A percentile compares a stretch with the other conserved stretches of the same genome.
phyloP scores from a whole-genome alignment of 1,284 basidiomycete species.

The Laetiporus sulphureus region DNA sequence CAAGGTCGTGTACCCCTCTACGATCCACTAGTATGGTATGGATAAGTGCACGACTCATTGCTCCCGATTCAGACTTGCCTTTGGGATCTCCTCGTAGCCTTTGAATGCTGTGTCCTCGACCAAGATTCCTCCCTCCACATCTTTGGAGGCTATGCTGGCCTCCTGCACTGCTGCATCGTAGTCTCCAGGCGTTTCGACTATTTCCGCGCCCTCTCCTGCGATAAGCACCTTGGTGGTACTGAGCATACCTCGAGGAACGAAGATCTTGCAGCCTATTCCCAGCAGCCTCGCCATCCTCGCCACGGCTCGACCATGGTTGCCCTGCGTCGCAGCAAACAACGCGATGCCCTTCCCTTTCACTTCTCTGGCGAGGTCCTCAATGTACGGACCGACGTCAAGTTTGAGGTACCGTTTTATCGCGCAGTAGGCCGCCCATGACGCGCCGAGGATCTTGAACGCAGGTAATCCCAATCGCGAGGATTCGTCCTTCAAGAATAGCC shows the following conservation, averaged over 20 bases:
- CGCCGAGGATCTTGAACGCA: conserved; percentile 9
- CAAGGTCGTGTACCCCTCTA: conserved; percentile 9
- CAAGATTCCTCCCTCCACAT: not conserved
- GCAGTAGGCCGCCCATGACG: conserved; percentile 6
- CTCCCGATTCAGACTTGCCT: conserved; percentile 14
- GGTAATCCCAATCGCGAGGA: conserved; percentile 5
- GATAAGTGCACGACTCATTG: not conserved
- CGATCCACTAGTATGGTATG: conserved; percentile 7
- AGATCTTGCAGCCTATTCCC: conserved; percentile 1
- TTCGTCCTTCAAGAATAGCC: conserved; percentile 7
- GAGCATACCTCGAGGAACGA: conserved; percentile 2
- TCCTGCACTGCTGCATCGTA: conserved; percentile 5
- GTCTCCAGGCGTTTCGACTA: conserved; percentile 4
- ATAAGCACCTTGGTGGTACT: not conserved
- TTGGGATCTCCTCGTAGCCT: conserved; percentile 3
- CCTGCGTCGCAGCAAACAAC: conserved; percentile 7
- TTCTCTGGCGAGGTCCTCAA: not conserved
- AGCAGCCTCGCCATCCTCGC: conserved; percentile 7
- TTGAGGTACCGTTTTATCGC: conserved; percentile 1
- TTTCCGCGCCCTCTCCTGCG: conserved; percentile 4
- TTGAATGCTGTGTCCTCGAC: conserved; percentile 8
- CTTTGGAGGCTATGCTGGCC: not conserved
- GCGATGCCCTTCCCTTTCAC: not conserved
- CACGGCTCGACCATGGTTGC: conserved; percentile 8
- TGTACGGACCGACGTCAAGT: not conserved